Conservation (phyloP, 805 yeast genomes). For the Hermanozyma aechmeae region DNA sequence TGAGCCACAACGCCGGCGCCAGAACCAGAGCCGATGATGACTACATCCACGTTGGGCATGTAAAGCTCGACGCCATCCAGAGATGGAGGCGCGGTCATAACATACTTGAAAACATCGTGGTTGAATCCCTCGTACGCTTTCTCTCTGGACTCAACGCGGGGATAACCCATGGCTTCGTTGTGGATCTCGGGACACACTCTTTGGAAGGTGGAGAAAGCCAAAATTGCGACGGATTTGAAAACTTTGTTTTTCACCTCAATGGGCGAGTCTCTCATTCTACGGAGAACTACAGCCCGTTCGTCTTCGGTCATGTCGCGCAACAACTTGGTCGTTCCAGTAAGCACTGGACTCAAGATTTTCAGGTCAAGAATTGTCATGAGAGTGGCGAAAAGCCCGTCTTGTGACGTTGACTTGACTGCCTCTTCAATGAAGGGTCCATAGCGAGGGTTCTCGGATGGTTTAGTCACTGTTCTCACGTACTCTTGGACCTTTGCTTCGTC, state of each 20-base stretch:
- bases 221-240: slow-evolving; percentile 16
- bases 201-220: slow-evolving; percentile 18
- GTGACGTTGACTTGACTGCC: slow-evolving; percentile 8
- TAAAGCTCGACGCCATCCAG: slow-evolving; percentile 20
- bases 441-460: slow-evolving; percentile 22
- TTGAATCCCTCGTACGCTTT: slow-evolving; percentile 15
- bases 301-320: slow-evolving; percentile 25
- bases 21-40: slow-evolving; percentile 44
- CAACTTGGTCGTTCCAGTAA: slow-evolving; percentile 25
- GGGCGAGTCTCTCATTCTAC: slow-evolving; percentile 33
- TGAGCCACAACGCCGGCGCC: slow-evolving; percentile 47
- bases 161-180: slow-evolving; percentile 28
- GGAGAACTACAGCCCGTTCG: slow-evolving; percentile 24
- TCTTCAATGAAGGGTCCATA: slow-evolving; percentile 11
- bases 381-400: slow-evolving; percentile 12
- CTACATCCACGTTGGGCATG: slow-evolving; percentile 32
- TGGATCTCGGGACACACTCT: slow-evolving; percentile 23
- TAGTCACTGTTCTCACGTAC: slow-evolving; percentile 11
- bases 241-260: slow-evolving; percentile 25
- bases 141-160: slow-evolving; percentile 22
- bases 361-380: slow-evolving; percentile 19
- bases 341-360: slow-evolving; percentile 17
- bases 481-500: slow-evolving; percentile 19
- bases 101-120: slow-evolving; percentile 17
- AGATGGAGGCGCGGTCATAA: slow-evolving; percentile 21